Evolutionary conservation across 495 filamentous ascomycete genomes (phyloP), one percentile per base, ranked within the genome.

Genomic region (Choiromyces venosus): DNA sequence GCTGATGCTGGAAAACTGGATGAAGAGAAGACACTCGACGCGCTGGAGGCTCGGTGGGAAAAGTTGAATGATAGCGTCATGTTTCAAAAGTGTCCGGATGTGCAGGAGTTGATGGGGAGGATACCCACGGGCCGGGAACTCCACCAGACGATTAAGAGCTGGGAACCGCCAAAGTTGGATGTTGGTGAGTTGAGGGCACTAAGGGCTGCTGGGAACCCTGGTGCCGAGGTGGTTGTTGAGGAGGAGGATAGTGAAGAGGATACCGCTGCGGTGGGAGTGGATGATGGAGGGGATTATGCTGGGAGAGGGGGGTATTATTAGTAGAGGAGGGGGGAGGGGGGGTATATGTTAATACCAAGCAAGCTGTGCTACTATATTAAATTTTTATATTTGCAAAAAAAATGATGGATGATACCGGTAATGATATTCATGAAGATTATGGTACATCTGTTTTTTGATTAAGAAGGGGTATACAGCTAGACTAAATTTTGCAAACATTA

Each of bases 11-110:
- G 95, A 0, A 88, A 86, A 74, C 81, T 91, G 29, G 95, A 97
- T 79, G 95, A 99, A 83, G 87, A 86, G n/a, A 85, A 92, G 66
- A 91, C 97, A 1, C 85, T 96, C 73, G 90, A 94, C 75, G 92
- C 92, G 89, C 82, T 99, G 70, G 90, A 96, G 81, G 85, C 85
- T 66, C 97, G 96, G 81, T 99, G 95, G 95, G 87, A 86, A 39
- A 93, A 93, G 83, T 88, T 92, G 84, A 99, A 99, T 82, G 93
- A 97, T 83, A 96, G 91, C 19, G 92, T 97, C 81, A 84, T 90
- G 86, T 77, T 75, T 65, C 94, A 98, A 78, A 37, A 85, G 8
- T 87, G 98, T 40, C 92, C 93, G 0, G 86, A 90, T 0, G 87
- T 86, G 21, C 88, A 87, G 2, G 87, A 90, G 16, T 82, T 97